Base-by-base conservation (phyloP, 768 basidiomycete species). In the Podaxis sp. region DNA sequence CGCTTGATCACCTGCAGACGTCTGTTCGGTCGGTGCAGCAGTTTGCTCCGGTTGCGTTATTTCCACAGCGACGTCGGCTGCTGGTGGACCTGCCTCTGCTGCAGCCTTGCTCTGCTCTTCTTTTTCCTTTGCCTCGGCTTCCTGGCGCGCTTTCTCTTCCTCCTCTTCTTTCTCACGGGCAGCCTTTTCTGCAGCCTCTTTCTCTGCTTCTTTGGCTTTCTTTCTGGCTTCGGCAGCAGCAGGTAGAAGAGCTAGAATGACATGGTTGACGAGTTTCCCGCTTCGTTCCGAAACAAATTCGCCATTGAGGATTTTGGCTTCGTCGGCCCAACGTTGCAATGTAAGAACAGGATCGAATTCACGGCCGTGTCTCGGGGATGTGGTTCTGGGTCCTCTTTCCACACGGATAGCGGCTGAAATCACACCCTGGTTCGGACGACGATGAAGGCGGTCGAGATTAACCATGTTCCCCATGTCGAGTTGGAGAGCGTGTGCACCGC, bases 291-390 rank as follows among this genome's bases (percentile, higher is more conserved):
- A 73, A 8, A 88, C 84, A 63, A 90, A 89, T 65, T 87, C 86
- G 15, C 91, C 89, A 61, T 94, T 88, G 24, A 92, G 75, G 36
- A 92, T 87, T 69, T 90, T 92, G 64, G 85, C 86, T 73, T 96
- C 95, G 70, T 96, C 94, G 1, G 84, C 77, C 96, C 96, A 98
- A 61, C 96, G 85, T 68, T 93, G 91, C 33, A 88, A 71, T 1
- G 95, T 96, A 9, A 91, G 79, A 59, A 93, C 75, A 1, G 94
- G 93, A 36, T 91, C 87, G 54, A 94, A 88, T 50, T 86, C 87
- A 40, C 85, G 86, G 43, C 76, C 81, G 64, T 86, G 84, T 63
- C 75, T 76, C 52, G 74, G 71, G 33, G 72, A 72, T 41, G 72
- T 69, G 6, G 74, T 63, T 66, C 83, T 68, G 59, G 80, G 65